These are phyloP conservation scores for Apiotrichum porosum DNA, from an alignment of 1,284 basidiomycete species.

Conservation along the genomic window DNA sequence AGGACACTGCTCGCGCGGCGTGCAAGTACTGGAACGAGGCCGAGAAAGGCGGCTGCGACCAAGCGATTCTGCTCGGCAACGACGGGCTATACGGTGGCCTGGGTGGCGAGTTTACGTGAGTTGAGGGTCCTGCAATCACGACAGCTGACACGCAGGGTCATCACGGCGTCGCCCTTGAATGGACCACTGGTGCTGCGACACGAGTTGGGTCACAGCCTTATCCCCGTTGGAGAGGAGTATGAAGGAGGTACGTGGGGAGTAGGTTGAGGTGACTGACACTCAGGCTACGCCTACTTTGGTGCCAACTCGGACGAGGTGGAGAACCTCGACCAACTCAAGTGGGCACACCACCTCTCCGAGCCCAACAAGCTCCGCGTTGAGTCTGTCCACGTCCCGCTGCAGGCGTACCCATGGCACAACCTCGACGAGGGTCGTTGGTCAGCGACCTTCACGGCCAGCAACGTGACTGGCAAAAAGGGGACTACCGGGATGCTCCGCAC, in stretches of 20 bases:
- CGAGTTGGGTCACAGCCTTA: conserved; percentile 60
- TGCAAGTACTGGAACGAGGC: conserved; percentile 52
- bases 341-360: conserved; percentile 67
- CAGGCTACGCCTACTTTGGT: conserved; percentile 65
- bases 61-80: conserved; percentile 72
- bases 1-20: conserved; percentile 62
- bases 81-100: conserved; percentile 76
- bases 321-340: conserved; percentile 52
- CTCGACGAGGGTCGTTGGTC: conserved; percentile 29
- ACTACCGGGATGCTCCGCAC: conserved; percentile 62
- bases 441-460: neutral
- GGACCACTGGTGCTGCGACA: conserved; percentile 73
- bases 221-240: conserved; percentile 74
- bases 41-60: conserved; percentile 62
- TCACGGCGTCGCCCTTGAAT: conserved; percentile 72
- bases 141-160: conserved; percentile 54
- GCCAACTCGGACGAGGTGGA: conserved; percentile 55
- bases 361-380: conserved; percentile 54
- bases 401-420: conserved; percentile 63
- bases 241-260: conserved; percentile 56
- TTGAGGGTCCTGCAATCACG: conserved; percentile 10
- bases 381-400: conserved; percentile 68
- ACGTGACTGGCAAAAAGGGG: conserved; percentile 41
- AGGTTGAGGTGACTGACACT: too few relatives aligned
- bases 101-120: conserved; percentile 76